phyloP scores from a whole-genome alignment of 2,329 filamentous ascomycete genomes.

The Trichoderma harzianum region DNA sequence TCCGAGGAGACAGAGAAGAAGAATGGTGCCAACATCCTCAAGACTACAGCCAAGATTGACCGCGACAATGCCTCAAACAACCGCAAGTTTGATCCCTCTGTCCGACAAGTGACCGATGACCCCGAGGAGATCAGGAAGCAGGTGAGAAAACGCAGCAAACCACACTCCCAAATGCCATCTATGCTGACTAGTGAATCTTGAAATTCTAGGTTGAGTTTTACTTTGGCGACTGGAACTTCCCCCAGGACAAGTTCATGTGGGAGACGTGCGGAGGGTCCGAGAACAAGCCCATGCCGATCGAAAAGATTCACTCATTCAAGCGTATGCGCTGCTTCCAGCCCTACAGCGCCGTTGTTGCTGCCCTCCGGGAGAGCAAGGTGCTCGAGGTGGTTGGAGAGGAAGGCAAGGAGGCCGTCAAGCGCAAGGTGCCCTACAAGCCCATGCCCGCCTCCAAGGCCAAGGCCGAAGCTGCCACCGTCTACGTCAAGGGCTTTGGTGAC shows the following conservation, averaged over 20 bases:
- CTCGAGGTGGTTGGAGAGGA: slow-evolving; percentile 73
- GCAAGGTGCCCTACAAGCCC: slow-evolving; percentile 68
- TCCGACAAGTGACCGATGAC: slow-evolving; percentile 69
- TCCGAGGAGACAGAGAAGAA: slow-evolving; percentile 23
- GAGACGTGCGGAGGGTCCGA: slow-evolving; percentile 70
- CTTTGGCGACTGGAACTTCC: slow-evolving; percentile 88
- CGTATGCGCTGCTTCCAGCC: slow-evolving; percentile 95
- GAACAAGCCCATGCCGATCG: slow-evolving; percentile 78
- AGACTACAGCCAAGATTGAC: slow-evolving; percentile 43
- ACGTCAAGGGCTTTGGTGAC: slow-evolving; percentile 90
- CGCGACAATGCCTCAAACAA: slow-evolving; percentile 49
- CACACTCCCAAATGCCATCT: not conserved
- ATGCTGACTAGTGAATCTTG: not conserved
- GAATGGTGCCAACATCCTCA: slow-evolving; percentile 37
- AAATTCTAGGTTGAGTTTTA: slow-evolving; percentile 80
- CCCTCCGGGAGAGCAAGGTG: slow-evolving; percentile 71
- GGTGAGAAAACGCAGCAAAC: slow-evolving; percentile 43
- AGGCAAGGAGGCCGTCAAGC: slow-evolving; percentile 67
- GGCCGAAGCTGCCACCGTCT: slow-evolving; percentile 72
- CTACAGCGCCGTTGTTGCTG: slow-evolving; percentile 76
- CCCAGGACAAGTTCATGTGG: slow-evolving; percentile 84
- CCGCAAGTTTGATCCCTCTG: slow-evolving; percentile 67
- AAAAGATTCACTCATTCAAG: slow-evolving; percentile 80
- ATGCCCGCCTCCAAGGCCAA: slow-evolving; percentile 58
- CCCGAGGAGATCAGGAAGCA: slow-evolving; percentile 79